Percentiles rank a stretch among this genome's conserved stretches.
These are phyloP conservation scores for Alternaria sp. DNA, from an alignment of 2,329 filamentous ascomycete species.

Conservation along the genomic window DNA sequence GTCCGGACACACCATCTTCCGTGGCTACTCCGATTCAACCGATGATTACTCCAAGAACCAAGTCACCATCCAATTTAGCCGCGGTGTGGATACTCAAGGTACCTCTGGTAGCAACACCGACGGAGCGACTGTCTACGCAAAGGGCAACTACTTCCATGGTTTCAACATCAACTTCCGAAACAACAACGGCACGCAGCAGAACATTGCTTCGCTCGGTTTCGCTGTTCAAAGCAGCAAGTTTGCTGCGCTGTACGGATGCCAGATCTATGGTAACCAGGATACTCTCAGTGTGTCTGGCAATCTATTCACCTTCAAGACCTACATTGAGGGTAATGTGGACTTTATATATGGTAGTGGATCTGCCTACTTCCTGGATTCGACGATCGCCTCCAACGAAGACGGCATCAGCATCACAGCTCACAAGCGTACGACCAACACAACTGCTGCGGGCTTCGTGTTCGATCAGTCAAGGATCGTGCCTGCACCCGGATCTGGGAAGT, in stretches of 20 bases:
- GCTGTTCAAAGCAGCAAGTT: conserved; percentile 52
- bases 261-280: conserved; percentile 50
- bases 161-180: conserved; percentile 53
- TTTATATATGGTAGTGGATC: conserved; percentile 54
- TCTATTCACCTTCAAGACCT: conserved; percentile 51
- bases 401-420: conserved; percentile 46
- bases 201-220: conserved; percentile 50
- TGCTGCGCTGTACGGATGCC: conserved; percentile 47
- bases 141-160: conserved; percentile 50
- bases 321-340: conserved; percentile 51
- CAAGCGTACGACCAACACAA: conserved; percentile 50
- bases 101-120: conserved; percentile 45
- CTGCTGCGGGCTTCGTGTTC: conserved; percentile 48
- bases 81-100: conserved; percentile 48
- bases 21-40: conserved; percentile 47
- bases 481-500: conserved; percentile 33
- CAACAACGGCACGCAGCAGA: conserved; percentile 45
- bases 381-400: conserved; percentile 47
- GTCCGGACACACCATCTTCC: conserved; percentile 49
- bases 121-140: conserved; percentile 50
- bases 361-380: conserved; percentile 53
- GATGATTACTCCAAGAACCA: conserved; percentile 48
- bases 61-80: conserved; percentile 45
- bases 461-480: conserved; percentile 46
- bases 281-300: conserved; percentile 47